These are phyloP conservation scores for Chlorella ohadii DNA, from an alignment of 139 green algal genomes.

Conservation along the genomic window DNA sequence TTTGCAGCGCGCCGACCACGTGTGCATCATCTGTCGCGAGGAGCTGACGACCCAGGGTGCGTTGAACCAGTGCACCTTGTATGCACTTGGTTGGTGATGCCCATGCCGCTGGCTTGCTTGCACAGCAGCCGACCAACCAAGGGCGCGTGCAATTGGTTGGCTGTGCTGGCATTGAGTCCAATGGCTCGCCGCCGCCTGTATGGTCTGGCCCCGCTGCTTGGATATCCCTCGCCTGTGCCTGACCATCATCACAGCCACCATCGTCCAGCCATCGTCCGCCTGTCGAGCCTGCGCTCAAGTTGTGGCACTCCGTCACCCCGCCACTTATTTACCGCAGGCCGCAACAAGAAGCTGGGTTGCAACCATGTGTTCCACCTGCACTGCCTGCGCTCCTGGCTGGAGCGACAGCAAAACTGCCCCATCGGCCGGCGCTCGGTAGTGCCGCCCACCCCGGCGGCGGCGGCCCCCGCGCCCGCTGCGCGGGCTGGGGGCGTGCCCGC, in stretches of 20 bases:
- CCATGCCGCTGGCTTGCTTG: no score
- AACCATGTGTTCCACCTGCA: constrained; percentile 96
- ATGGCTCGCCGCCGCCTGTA: no score
- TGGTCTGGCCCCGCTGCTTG: no score
- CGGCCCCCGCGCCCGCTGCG: background rate
- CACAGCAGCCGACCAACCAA: no score
- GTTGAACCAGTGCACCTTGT: background rate
- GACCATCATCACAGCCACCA: no score
- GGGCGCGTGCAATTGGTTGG: no score
- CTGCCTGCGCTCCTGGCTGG: constrained; percentile 97
- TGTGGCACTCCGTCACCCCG: no score
- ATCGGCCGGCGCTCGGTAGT: constrained; percentile 78
- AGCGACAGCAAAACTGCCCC: constrained; percentile 97
- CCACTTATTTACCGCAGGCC: background rate
- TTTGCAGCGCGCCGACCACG: constrained; percentile 82
- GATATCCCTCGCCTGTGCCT: no score
- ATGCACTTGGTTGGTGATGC: no score
- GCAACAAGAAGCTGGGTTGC: constrained; percentile 95
- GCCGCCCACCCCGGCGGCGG: constrained; percentile 21
- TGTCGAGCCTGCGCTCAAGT: no score
- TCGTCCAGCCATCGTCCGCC: no score
- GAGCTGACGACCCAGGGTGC: constrained; percentile 76
- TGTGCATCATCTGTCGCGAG: constrained; percentile 98
- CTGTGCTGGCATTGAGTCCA: no score
- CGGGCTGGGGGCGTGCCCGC: background rate